phyloP scores from a whole-genome alignment of 352 stramenopile genomes.

The Phytophthora podocarpi region DNA sequence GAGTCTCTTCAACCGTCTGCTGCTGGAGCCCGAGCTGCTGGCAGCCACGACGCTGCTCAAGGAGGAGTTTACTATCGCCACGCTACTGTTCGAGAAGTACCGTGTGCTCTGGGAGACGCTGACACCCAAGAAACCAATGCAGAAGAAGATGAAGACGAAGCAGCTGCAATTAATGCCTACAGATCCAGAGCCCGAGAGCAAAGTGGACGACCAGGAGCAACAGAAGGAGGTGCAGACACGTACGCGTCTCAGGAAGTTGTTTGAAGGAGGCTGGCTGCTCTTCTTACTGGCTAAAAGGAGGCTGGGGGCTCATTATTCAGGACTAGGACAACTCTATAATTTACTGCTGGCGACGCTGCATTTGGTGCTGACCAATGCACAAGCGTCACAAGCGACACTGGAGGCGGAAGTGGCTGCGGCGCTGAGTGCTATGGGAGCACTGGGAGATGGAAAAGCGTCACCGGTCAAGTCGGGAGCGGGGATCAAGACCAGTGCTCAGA shows the following conservation, averaged over 20 bases:
- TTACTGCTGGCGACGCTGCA: constrained; percentile 78
- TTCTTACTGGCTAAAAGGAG: constrained; percentile 70
- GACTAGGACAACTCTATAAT: constrained; percentile 78
- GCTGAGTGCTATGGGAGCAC: constrained; percentile 67
- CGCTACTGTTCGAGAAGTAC: constrained; percentile 83
- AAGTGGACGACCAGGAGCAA: constrained; percentile 17
- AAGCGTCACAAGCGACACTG: constrained; percentile 48
- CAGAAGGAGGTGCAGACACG: constrained; percentile 8
- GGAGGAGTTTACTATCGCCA: constrained; percentile 78
- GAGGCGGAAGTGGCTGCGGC: constrained; percentile 82
- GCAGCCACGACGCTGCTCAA: constrained; percentile 76
- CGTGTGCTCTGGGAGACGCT: constrained; percentile 62
- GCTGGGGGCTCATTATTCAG: constrained; percentile 47
- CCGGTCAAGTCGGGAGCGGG: constrained; percentile 7
- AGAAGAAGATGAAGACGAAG: no score
- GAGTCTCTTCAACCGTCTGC: constrained; percentile 80
- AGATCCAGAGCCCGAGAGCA: constrained; percentile 32
- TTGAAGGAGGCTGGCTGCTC: constrained; percentile 76
- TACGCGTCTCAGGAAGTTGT: constrained; percentile 41
- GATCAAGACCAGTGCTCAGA: constrained; percentile 28
- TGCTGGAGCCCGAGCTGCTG: constrained; percentile 76
- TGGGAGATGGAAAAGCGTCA: constrained; percentile 27
- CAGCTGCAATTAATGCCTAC: neutral
- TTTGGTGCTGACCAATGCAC: constrained; percentile 50
- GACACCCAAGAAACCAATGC: constrained; percentile 16